phyloP scores from a whole-genome alignment of 2,329 filamentous ascomycete species.

The Talaromyces sp. region DNA sequence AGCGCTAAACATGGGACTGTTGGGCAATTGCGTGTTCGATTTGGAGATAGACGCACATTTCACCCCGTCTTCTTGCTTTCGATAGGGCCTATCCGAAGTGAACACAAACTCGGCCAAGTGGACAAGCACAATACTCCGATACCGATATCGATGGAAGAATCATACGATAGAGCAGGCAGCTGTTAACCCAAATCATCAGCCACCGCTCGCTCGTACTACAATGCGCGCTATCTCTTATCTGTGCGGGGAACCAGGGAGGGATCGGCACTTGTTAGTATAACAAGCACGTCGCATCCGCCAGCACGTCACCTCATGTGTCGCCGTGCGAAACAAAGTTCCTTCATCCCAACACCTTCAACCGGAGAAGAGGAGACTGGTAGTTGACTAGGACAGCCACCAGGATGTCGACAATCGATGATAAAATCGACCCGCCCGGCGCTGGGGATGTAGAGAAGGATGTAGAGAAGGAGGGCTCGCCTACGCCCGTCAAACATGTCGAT shows the following conservation, averaged over 20 bases:
- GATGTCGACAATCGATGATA: slow-evolving; percentile 35
- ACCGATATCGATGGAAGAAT: neutral
- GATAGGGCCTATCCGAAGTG: neutral
- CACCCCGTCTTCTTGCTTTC: neutral
- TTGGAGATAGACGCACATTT: neutral
- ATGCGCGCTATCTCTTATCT: neutral
- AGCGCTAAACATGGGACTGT: neutral
- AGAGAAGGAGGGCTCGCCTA: slow-evolving; percentile 12
- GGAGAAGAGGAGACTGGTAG: neutral
- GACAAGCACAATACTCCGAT: no score
- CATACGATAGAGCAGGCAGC: neutral
- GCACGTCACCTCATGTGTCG: neutral
- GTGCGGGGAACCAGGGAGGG: neutral
- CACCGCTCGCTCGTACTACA: neutral
- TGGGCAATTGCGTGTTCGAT: neutral
- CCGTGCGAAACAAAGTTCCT: neutral
- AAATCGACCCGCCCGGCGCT: slow-evolving; percentile 20
- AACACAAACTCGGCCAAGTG: neutral
- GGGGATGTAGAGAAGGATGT: slow-evolving; percentile 19
- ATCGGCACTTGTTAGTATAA: neutral
- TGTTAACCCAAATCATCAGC: neutral
- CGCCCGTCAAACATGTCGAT: slow-evolving; percentile 15
- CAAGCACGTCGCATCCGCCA: neutral
- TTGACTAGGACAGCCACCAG: neutral
- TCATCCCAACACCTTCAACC: neutral